Evolutionary conservation across 2,329 filamentous ascomycete species (phyloP).

Genomic region (Fusarium sp.): DNA sequence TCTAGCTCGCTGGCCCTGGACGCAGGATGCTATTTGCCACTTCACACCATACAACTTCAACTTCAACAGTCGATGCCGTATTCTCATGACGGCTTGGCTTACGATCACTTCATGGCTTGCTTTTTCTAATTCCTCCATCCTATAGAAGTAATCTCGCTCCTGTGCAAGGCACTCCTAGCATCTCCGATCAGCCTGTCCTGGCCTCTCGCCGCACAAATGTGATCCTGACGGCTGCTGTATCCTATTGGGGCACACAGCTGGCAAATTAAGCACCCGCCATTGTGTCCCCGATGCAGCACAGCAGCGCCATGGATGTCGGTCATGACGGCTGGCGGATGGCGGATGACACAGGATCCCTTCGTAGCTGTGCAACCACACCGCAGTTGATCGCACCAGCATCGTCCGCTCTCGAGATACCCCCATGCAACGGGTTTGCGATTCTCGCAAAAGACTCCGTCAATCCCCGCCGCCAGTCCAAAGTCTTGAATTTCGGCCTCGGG

Average conservation of each 20-base stretch:
- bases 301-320: constrained; percentile 16
- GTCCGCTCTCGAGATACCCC: background rate
- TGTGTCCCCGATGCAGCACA: constrained; percentile 20
- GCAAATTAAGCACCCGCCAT: constrained; percentile 24
- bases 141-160: background rate
- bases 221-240: constrained; percentile 7
- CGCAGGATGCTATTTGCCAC: constrained; percentile 32
- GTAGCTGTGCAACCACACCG: constrained; percentile 32
- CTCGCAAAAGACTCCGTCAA: constrained; percentile 3
- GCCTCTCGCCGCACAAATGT: constrained; percentile 6
- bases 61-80: background rate
- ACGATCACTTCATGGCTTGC: constrained; percentile 24
- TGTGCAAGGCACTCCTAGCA: constrained; percentile 5
- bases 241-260: constrained; percentile 27
- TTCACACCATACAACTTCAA: constrained; percentile 29
- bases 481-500: constrained; percentile 21
- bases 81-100: constrained; percentile 11
- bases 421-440: constrained; percentile 19
- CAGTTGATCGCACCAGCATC: constrained; percentile 25
- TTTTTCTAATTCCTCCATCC: background rate
- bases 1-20: constrained; percentile 5
- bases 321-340: constrained; percentile 15
- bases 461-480: constrained; percentile 14
- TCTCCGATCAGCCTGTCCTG: constrained; percentile 6
- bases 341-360: constrained; percentile 33